Evolutionary conservation across 73 alveolate genomes (phyloP).

Genomic region (Stentor roeselii): DNA sequence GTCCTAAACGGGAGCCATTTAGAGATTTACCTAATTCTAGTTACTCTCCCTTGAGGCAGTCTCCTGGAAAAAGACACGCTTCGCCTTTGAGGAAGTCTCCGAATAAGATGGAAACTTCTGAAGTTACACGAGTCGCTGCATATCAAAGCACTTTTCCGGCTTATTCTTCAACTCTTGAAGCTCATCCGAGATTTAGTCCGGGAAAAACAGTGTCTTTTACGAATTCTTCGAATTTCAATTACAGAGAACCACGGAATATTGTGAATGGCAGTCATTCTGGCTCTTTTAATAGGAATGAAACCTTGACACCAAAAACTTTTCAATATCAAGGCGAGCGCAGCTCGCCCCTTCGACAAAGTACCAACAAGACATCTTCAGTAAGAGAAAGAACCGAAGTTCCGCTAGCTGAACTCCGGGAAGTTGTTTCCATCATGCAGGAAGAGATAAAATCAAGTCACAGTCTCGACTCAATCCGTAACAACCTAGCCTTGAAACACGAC

Average conservation of each 20-base stretch:
- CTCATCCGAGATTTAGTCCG: not conserved
- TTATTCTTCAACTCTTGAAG: not conserved
- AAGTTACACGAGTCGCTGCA: not conserved
- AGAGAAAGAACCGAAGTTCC: not conserved
- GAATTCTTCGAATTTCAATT: not conserved
- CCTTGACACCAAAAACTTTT: too few species aligned
- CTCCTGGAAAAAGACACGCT: not conserved
- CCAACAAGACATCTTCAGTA: too few species aligned
- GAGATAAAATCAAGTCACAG: slow-evolving; percentile 37
- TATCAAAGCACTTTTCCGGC: too few species aligned
- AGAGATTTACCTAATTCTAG: too few species aligned
- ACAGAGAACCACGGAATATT: too few species aligned
- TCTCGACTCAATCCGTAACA: slow-evolving; percentile 37
- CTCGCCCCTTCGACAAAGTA: too few species aligned
- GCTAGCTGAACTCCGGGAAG: slow-evolving; percentile 27
- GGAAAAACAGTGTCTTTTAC: not conserved
- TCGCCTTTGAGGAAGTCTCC: slow-evolving; percentile 17
- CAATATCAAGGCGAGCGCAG: too few species aligned
- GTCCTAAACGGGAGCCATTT: too few species aligned
- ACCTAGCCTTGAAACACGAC: slow-evolving; percentile 39
- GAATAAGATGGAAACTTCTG: not conserved
- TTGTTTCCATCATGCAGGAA: slow-evolving; percentile 36
- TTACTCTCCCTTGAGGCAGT: not conserved
- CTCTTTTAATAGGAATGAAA: too few species aligned
- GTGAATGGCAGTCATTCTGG: too few species aligned